Base-by-base conservation (phyloP, 2,329 filamentous ascomycete species). In the Exophiala spinifera region DNA sequence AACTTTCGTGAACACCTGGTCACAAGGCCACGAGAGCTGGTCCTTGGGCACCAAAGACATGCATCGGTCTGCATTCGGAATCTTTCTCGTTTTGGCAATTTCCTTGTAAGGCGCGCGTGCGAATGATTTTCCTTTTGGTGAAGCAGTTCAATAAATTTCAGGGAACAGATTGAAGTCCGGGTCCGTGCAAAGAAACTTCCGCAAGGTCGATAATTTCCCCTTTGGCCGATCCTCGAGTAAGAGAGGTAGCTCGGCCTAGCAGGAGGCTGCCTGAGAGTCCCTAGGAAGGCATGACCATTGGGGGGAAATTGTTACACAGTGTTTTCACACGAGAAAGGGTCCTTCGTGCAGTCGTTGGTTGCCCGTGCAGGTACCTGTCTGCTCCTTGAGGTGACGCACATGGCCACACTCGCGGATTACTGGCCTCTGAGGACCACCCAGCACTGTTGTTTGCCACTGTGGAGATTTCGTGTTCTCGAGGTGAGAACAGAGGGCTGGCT, bases 291-390 rank as follows among this genome's bases (percentile, higher is more conserved):
- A 36, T 14, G 10, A 11, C 11, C 13, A 36, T 13, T 3, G 13
- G 33, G 14, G 33, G n/a, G 13, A n/a, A 15, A 36, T 25, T 36
- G 33, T 36, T 36, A 36, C 40, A 43, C 40, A 23, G 40, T n/a
- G 13, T 15, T 20, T 37, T 17, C 14, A 13, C 17, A 40, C 7
- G 7, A 13, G 17, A 21, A 19, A 15, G 17, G 17, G 15, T 23
- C 17, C 4, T 43, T 42, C 23, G 39, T 23, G 23, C 47, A 25
- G 43, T 34, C 31, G 36, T 25, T 13, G n/a, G 33, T 25, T 37
- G 25, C 43, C 47, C 28, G 53, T 40, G 53, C 43, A 55, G 15
- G 44, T 55, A 51, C 51, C 51, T 46, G 47, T 51, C 23, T 49
- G 53, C 48, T 39, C 39, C 25, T 15, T 14, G 20, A 44, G 36